A percentile compares a stretch with the other conserved stretches of the same genome.
Evolutionary conservation across 352 stramenopile genomes (phyloP).

Genomic region (Peronospora destructor): DNA sequence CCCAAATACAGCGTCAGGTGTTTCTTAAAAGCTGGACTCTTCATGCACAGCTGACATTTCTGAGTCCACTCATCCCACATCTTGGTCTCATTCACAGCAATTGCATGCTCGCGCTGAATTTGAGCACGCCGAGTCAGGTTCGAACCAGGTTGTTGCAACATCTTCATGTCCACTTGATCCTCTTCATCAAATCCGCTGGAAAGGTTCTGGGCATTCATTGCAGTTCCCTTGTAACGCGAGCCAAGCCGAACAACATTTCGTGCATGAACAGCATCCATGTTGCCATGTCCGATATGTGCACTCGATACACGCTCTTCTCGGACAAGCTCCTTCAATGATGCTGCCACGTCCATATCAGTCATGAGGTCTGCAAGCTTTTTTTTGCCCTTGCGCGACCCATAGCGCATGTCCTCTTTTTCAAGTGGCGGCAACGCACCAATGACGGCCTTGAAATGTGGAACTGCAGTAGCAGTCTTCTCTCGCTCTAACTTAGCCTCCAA

Average conservation of each 20-base stretch:
- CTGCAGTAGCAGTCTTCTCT: conserved; percentile 27
- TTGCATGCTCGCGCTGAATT: conserved; percentile 42
- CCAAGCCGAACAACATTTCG: conserved; percentile 73
- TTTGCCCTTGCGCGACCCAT: conserved; percentile 56
- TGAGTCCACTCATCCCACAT: conserved; percentile 59
- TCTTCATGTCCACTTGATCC: conserved; percentile 61
- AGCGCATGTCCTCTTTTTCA: conserved; percentile 61
- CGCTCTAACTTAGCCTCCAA: conserved; percentile 57
- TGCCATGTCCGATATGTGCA: conserved; percentile 34
- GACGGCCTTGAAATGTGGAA: conserved; percentile 60
- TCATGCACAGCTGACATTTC: conserved; percentile 64
- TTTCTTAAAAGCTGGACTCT: conserved; percentile 70
- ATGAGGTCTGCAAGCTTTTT: conserved; percentile 33
- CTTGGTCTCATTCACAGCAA: conserved; percentile 53
- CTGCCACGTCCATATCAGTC: conserved; percentile 17
- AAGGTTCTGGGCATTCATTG: conserved; percentile 52
- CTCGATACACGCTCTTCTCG: conserved; percentile 64
- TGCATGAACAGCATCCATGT: conserved; percentile 65
- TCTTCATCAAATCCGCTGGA: conserved; percentile 81
- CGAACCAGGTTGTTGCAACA: conserved; percentile 41
- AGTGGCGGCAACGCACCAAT: conserved; percentile 52
- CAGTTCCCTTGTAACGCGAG: conserved; percentile 61
- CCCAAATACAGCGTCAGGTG: conserved; percentile 75
- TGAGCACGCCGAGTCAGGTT: conserved; percentile 56
- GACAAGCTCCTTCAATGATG: conserved; percentile 70